A percentile compares a stretch with the other conserved stretches of the same genome.
Conservation (phyloP, 331 rosid genomes). For the Malus hybrid region DNA sequence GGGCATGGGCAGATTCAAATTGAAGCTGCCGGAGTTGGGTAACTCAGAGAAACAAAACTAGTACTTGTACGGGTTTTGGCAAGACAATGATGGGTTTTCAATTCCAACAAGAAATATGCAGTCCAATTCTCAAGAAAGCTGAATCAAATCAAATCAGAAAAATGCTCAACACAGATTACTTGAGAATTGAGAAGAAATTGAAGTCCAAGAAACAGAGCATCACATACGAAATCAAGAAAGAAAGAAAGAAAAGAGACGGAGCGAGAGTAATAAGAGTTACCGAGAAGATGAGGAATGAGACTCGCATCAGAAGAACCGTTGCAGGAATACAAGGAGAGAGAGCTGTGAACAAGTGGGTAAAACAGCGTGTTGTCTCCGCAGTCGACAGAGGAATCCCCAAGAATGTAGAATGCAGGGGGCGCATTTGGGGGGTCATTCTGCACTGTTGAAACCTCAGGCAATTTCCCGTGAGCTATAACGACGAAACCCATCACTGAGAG, state of each 20-base stretch:
- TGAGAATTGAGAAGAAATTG: neutral
- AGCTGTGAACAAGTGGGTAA: conserved; percentile 60
- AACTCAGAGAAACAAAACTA: too few species aligned
- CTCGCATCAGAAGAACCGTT: conserved; percentile 38
- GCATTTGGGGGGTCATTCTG: conserved; percentile 9
- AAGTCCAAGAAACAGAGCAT: conserved; percentile 1
- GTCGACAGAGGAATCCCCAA: conserved; percentile 91
- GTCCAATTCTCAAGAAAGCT: neutral
- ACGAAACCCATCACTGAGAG: conserved; percentile 14
- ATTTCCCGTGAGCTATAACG: conserved; percentile 12
- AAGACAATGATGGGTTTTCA: neutral
- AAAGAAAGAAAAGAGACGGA: neutral
- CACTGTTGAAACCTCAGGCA: neutral
- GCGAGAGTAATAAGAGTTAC: conserved; percentile 20
- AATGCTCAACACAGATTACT: neutral
- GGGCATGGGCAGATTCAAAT: too few species aligned
- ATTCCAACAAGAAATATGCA: neutral
- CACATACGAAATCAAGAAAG: neutral
- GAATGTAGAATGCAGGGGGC: conserved; percentile 38
- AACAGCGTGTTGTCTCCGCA: conserved; percentile 71
- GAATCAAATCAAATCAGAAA: neutral
- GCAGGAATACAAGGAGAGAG: conserved; percentile 62
- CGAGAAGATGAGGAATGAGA: conserved; percentile 81
- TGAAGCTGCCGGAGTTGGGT: too few species aligned
- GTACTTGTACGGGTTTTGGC: neutral